Evolutionary conservation across 768 basidiomycete species (phyloP), one percentile per base, ranked within the genome.

Genomic region (Psilocybe azurescens): DNA sequence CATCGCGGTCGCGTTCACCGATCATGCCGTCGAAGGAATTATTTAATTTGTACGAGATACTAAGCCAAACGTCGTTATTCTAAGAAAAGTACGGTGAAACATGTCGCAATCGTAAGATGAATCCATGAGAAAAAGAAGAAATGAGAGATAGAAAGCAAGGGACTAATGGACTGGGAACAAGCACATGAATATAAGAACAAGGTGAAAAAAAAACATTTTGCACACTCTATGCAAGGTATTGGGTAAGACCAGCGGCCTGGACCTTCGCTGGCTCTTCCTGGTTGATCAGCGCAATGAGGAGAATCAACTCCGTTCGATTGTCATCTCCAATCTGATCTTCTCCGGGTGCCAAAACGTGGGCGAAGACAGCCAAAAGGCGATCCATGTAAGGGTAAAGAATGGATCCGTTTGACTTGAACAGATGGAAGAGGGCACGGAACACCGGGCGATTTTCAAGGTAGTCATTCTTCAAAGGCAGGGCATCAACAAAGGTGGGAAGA

Each of bases 381-480:
- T 97, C 93, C 70, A 98, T 82, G 79, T 89, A 86, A 2, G 89
- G 87, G 44, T 86, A 81, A 38, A 98, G 83, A 1, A 84, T 78
- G 51, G 86, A 81, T 13, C 91, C 87, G 70, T 89, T 85, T n/a
- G 81, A 85, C 64, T 86, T 85, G 86, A 95, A 94, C 52, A 99
- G 82, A 65, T 89, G 83, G 87, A 98, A 93, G 68, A 99, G 81
- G 5, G 93, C 90, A 30, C 88, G 86, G 85, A 97, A 97, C 47
- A 95, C 87, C 1, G 95, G 89, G 39, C 87, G 83, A 77, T 97
- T 97, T 78, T 99, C 97, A 63, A 95, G 85, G 67, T 80, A 85
- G 76, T 99, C 97, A 73, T 93, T 88, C 73, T 88, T 89, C 64
- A 99, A 78, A 6, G 97, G 97, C 9, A 99, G 83, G 33, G 91